Evolutionary conservation across 2,329 filamentous ascomycete genomes (phyloP).

Genomic region (Aspergillus eucalypticola): DNA sequence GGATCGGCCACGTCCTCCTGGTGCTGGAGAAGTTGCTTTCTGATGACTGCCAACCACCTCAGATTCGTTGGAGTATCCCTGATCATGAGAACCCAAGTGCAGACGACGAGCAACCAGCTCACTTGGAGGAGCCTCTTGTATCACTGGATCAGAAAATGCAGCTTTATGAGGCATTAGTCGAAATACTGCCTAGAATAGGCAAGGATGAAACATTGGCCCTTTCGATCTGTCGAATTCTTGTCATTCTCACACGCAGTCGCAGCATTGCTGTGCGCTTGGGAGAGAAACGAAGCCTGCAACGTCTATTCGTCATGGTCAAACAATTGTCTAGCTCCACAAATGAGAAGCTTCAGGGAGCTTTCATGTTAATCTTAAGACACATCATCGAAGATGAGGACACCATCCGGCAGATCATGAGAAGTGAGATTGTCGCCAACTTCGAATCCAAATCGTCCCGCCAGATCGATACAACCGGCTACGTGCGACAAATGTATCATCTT

Average conservation of each 20-base stretch:
- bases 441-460: slow-evolving; percentile 59
- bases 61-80: slow-evolving; percentile 69
- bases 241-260: slow-evolving; percentile 81
- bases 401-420: slow-evolving; percentile 86
- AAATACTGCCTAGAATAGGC: slow-evolving; percentile 79
- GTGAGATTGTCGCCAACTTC: slow-evolving; percentile 80
- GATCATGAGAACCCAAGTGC: slow-evolving; percentile 47
- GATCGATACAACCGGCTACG: slow-evolving; percentile 70
- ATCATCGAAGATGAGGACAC: slow-evolving; percentile 92
- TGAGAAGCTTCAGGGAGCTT: slow-evolving; percentile 69
- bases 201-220: slow-evolving; percentile 85
- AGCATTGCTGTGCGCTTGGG: slow-evolving; percentile 73
- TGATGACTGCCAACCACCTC: slow-evolving; percentile 78
- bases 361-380: slow-evolving; percentile 86
- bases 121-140: slow-evolving; percentile 63
- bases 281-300: slow-evolving; percentile 84
- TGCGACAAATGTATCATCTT: slow-evolving; percentile 75
- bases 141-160: slow-evolving; percentile 65
- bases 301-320: slow-evolving; percentile 92
- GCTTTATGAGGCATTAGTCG: slow-evolving; percentile 75
- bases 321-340: slow-evolving; percentile 80
- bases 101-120: slow-evolving; percentile 58
- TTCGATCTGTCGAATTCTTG: slow-evolving; percentile 77
- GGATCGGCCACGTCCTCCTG: slow-evolving; percentile 87
- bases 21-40: slow-evolving; percentile 89